These are phyloP conservation scores for Byssochlamys sp. DNA, from an alignment of 2,329 filamentous ascomycete species.

Conservation along the genomic window DNA sequence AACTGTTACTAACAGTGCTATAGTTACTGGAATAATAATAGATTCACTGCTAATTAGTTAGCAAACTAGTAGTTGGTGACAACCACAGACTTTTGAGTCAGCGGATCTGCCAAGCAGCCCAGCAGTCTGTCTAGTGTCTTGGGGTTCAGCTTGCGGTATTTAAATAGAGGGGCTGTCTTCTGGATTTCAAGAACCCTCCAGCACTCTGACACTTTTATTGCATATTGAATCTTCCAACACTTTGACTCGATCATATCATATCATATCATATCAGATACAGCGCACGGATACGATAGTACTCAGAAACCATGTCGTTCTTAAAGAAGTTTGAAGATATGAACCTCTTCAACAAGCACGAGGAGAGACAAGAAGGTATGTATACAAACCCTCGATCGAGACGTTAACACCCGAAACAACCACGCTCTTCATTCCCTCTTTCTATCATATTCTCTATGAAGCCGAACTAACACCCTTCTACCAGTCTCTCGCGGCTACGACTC, in stretches of 20 bases:
- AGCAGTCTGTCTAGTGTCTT: not conserved
- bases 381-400: not conserved
- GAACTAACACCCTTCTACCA: not conserved
- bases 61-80: not conserved
- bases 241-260: not conserved
- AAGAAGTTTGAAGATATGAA: slow-evolving; percentile 42
- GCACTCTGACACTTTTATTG: not conserved
- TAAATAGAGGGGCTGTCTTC: not conserved
- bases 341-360: slow-evolving; percentile 33
- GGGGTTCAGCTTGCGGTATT: not conserved
- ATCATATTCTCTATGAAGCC: not conserved
- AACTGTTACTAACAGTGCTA: not conserved
- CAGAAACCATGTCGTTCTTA: slow-evolving; percentile 36
- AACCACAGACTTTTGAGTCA: not conserved
- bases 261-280: not conserved
- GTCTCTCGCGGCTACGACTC: not conserved
- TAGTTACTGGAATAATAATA: not conserved
- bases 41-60: not conserved
- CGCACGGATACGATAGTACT: not conserved
- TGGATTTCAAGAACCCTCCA: not conserved
- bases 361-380: slow-evolving; percentile 14
- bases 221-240: not conserved
- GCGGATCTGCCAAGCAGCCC: not conserved
- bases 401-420: not conserved
- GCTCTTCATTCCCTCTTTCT: not conserved